Percentiles rank a stretch among this genome's conserved stretches.
Evolutionary conservation across 768 basidiomycete species (phyloP).

Genomic region (Collybia nuda): DNA sequence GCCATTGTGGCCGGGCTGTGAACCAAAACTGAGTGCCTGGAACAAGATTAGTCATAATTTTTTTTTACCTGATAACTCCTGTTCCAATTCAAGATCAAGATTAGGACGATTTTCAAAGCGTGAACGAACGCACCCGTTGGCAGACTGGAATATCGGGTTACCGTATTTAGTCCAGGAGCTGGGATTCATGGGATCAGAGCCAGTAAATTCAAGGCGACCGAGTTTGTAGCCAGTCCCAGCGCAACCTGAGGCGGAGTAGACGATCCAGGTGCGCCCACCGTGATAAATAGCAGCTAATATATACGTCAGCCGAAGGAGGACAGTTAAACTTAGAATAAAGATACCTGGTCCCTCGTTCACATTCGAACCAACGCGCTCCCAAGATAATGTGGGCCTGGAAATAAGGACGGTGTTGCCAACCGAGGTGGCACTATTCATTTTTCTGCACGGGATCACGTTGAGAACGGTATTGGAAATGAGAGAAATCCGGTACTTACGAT

Average conservation of each 20-base stretch:
- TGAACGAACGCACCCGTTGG: conserved; percentile 23
- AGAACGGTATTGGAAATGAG: background rate
- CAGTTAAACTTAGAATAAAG: background rate
- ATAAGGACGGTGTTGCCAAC: conserved; percentile 31
- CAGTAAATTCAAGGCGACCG: conserved; percentile 28
- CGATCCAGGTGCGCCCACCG: conserved; percentile 28
- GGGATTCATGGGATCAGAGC: conserved; percentile 27
- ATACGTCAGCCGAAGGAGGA: background rate
- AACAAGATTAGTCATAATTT: background rate
- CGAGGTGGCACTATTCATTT: conserved; percentile 28
- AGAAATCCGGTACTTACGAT: conserved; percentile 13
- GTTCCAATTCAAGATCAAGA: background rate
- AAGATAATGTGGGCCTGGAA: conserved; percentile 27
- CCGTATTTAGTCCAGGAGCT: conserved; percentile 29
- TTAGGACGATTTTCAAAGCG: background rate
- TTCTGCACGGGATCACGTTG: conserved; percentile 8
- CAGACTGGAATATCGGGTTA: conserved; percentile 26
- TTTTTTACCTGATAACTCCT: conserved; percentile 13
- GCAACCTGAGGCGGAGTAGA: conserved; percentile 30
- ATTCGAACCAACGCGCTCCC: conserved; percentile 29
- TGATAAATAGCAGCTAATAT: conserved; percentile 25
- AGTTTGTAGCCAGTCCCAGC: conserved; percentile 29
- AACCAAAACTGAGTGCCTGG: background rate
- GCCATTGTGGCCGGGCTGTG: conserved; percentile 34
- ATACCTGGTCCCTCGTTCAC: conserved; percentile 33